Base-by-base conservation (phyloP, 2,329 filamentous ascomycete species). In the Apiospora pterosperma region DNA sequence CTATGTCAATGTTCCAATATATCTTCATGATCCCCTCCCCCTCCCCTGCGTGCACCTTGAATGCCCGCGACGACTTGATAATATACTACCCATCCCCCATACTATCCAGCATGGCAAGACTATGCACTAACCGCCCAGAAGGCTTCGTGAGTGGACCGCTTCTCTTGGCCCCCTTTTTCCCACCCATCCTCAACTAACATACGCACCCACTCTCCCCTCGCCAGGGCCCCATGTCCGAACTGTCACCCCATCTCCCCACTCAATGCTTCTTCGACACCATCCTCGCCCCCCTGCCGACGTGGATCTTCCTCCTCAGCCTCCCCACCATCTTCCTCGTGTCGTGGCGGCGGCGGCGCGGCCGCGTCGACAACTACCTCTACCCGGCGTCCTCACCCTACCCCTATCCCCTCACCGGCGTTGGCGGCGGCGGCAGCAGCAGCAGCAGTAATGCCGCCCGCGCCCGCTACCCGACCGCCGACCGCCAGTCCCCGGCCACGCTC, bases 241-340 rank as follows among this genome's bases (percentile, higher is more conserved):
- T 66, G 8, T 34, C 42, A 10, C 31, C 59, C 19, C 67, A 68
- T 23, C 66, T 73, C 10, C 70, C 70, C 12, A 72, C 72, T 16
- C 71, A 70, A 44, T 74, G 72, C 67, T 72, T 72, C 63, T 73
- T 74, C 65, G 72, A 74, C 64, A 61, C 63, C 14, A 52, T 72
- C 34, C 63, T 74, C 11, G 67, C 66, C 6, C 72, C 72, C 6
- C 63, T 72, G 25, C 72, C 72, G 12, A 67, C 71, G 7, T 72
- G 69, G 70, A 65, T 69, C 44, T 64, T 71, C 21, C 61, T 63
- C 12, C 11, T 63, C 39, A 41, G 59, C 28, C 61, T 71, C 21
- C 31, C 60, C n/a, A 36, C 69, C 7, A 65, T 71, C 44, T 59
- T 61, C 66, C 6, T 62, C 68, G 36, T 65, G 65, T n/a, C 66